A percentile compares a stretch with the other conserved stretches of the same genome.
phyloP scores from a whole-genome alignment of 2,329 filamentous ascomycete genomes.

The Colletotrichum filicis region DNA sequence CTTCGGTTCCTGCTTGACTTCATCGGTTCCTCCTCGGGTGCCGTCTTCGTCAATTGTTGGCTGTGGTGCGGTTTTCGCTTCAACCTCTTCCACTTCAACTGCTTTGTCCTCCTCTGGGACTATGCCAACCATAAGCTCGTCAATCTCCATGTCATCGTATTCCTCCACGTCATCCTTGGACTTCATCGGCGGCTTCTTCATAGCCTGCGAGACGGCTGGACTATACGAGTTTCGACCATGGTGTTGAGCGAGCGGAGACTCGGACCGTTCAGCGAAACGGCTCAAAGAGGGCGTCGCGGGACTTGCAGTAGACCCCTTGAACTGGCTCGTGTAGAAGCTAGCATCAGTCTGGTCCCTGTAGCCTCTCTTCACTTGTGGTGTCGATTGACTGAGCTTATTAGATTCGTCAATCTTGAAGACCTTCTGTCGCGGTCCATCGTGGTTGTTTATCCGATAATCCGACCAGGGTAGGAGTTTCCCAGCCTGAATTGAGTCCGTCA shows the following conservation, averaged over 20 bases:
- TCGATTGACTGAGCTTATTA: conserved; percentile 74
- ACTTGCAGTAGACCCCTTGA: conserved; percentile 53
- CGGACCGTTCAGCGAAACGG: conserved; percentile 42
- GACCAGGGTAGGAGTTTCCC: conserved; percentile 88
- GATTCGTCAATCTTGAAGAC: conserved; percentile 74
- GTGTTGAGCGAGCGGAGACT: conserved; percentile 36
- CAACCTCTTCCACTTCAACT: background rate
- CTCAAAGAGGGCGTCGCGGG: conserved; percentile 42
- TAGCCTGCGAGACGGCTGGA: conserved; percentile 36
- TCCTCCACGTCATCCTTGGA: conserved; percentile 30
- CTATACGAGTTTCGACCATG: conserved; percentile 3
- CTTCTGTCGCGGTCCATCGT: conserved; percentile 83
- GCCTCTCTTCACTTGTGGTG: conserved; percentile 64
- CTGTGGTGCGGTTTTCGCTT: background rate
- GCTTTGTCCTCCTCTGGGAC: conserved; percentile 5
- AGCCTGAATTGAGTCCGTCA: conserved; percentile 87
- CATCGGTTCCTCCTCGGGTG: conserved; percentile 28
- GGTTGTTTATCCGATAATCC: conserved; percentile 82
- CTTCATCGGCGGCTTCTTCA: background rate
- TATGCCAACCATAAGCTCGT: conserved; percentile 30
- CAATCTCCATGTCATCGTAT: conserved; percentile 32
- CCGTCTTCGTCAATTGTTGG: background rate
- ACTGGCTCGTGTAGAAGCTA: conserved; percentile 84
- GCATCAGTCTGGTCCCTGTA: conserved; percentile 85
- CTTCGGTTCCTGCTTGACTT: conserved; percentile 28